phyloP scores from a whole-genome alignment of 768 basidiomycete genomes.

The Amanita rubescens region DNA sequence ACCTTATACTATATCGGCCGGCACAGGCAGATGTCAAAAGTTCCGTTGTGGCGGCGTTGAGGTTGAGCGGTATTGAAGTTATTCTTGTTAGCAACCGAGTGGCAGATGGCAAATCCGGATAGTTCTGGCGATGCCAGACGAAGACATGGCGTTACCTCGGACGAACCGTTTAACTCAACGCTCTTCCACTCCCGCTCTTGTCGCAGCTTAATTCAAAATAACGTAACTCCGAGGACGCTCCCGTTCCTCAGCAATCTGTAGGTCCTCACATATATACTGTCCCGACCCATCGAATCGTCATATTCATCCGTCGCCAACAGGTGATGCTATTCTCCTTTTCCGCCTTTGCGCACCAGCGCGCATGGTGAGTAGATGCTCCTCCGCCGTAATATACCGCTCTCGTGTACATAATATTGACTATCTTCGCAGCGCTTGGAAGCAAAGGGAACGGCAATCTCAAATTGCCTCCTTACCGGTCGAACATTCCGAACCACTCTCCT shows the following conservation, averaged over 20 bases:
- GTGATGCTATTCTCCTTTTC: constrained; percentile 31
- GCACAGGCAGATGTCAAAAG: constrained; percentile 1
- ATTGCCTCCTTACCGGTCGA: constrained; percentile 32
- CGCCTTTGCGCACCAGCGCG: constrained; percentile 30
- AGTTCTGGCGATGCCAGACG: constrained; percentile 4
- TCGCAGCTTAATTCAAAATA: constrained; percentile 8
- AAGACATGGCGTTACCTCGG: constrained; percentile 8
- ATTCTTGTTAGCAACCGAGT: constrained; percentile 1
- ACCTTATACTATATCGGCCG: constrained; percentile 4
- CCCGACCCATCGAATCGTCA: constrained; percentile 8
- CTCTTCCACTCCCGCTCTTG: constrained; percentile 4
- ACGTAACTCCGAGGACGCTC: constrained; percentile 9
- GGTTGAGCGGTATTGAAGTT: not conserved
- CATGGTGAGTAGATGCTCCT: constrained; percentile 27
- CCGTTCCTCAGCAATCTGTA: not conserved
- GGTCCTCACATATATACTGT: constrained; percentile 2
- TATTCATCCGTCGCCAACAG: constrained; percentile 16
- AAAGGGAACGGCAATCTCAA: constrained; percentile 35
- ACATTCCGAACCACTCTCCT: constrained; percentile 34
- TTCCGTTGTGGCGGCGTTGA: constrained; percentile 2
- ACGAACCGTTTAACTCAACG: constrained; percentile 3
- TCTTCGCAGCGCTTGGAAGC: constrained; percentile 33
- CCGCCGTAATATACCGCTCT: not conserved
- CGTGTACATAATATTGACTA: constrained; percentile 5
- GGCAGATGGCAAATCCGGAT: constrained; percentile 6